A percentile compares a stretch with the other conserved stretches of the same genome.
phyloP scores from a whole-genome alignment of 2,329 filamentous ascomycete species.

The Clarireedia sp. region DNA sequence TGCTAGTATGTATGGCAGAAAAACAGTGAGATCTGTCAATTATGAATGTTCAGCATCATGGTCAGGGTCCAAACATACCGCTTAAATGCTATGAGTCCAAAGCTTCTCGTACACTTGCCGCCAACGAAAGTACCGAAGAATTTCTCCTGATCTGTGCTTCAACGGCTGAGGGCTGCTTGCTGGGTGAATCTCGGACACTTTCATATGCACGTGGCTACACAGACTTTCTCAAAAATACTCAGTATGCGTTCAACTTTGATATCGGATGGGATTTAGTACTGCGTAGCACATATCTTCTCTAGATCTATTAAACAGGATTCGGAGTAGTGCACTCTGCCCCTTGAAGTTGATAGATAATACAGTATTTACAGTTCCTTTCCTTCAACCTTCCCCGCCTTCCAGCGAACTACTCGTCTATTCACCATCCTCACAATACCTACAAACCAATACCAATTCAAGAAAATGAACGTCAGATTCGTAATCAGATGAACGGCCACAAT shows the following conservation, averaged over 20 bases:
- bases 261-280: neutral
- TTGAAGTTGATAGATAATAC: neutral
- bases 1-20: constrained; percentile 5
- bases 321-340: neutral
- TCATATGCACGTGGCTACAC: no score
- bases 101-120: no score
- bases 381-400: neutral
- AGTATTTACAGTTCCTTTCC: neutral
- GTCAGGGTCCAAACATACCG: no score
- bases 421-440: neutral
- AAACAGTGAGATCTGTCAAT: constrained; percentile 4
- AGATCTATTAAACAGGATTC: neutral
- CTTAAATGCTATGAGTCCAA: no score
- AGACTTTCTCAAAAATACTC: no score
- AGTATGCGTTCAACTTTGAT: neutral
- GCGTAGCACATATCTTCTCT: neutral
- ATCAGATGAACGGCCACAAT: neutral
- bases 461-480: neutral
- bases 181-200: no score
- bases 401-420: neutral
- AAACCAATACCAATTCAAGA: neutral
- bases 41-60: neutral
- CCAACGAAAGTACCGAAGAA: no score
- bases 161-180: no score
- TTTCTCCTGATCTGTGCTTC: no score